Evolutionary conservation across 1,284 basidiomycete genomes (phyloP), one percentile per base, ranked within the genome.

Genomic region (Sanguinoderma infundibulare): DNA sequence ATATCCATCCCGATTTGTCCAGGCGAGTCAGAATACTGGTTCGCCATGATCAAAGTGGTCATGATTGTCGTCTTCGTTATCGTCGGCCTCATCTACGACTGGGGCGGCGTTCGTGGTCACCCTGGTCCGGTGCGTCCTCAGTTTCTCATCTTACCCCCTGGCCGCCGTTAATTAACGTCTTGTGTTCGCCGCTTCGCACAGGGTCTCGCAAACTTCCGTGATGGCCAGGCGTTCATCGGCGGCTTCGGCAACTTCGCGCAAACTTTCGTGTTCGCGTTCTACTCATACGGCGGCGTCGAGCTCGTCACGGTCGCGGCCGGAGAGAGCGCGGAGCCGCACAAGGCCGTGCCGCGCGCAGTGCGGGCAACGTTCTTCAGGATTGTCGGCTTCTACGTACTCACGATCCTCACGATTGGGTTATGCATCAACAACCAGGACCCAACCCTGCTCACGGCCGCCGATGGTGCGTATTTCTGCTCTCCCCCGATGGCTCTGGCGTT

Each of bases 221-320:
- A 81, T 51, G 78, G 75, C 28, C 78, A 83, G 70, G 81, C 83
- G 0, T 85, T 86, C 67, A 74, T 83, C 10, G 83, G 83, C 14
- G 83, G 83, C 40, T 85, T 85, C 62, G 67, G 81, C 39, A 76
- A 79, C 28, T 82, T 84, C 67, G 81, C 82, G 2, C 82, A 83
- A 66, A 84, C 79, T 2, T 85, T 84, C 53, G 81, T 84, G 17
- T 85, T 76, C 57, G 85, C 83, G 4, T 86, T 86, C 65, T 91
- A 86, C 74, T 89, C 87, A n/a, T 91, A 85, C 74, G 85, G 87
- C 49, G 89, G 90, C n/a, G 87, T 90, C 32, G 90, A 91, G 66
- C 84, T 92, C 5, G 86, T 91, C 24, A 85, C 87, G 68, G 62
- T 85, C 28, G 87, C 88, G 14, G 87, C 87, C 14, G 87, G 84